Evolutionary conservation across 2,329 filamentous ascomycete genomes (phyloP).

Genomic region (Phymatotrichopsis omnivora): DNA sequence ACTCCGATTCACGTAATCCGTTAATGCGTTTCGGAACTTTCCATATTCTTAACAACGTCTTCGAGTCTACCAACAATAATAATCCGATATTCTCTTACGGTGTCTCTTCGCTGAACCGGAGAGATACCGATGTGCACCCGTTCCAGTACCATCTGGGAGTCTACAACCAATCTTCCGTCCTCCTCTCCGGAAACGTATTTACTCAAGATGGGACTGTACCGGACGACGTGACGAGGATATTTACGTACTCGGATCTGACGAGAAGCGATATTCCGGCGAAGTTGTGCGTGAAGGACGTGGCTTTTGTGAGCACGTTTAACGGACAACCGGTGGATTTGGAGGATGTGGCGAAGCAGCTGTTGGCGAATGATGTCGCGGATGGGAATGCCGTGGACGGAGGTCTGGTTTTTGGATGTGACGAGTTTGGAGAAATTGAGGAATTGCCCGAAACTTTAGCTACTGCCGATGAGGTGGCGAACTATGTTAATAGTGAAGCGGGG

Average conservation of each 20-base stretch:
- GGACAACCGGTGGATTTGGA: constrained; percentile 32
- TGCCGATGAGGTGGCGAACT: no score
- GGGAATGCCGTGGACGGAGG: no score
- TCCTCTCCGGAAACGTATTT: constrained; percentile 24
- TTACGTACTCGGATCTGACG: constrained; percentile 24
- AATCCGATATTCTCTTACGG: constrained; percentile 14
- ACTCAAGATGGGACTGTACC: constrained; percentile 19
- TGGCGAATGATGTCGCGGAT: no score
- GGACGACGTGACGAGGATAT: constrained; percentile 19
- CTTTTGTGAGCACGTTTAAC: no score
- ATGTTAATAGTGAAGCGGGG: no score
- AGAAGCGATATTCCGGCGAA: constrained; percentile 5
- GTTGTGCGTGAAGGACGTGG: constrained; percentile 6
- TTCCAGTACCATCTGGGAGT: constrained; percentile 26
- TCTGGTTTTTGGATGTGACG: no score
- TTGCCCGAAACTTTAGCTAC: no score
- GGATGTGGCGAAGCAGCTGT: constrained; percentile 12
- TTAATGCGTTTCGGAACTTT: constrained; percentile 26
- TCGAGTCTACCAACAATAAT: constrained; percentile 23
- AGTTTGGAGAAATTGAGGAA: no score
- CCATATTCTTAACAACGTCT: constrained; percentile 25
- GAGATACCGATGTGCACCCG: constrained; percentile 14
- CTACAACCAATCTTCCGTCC: constrained; percentile 23
- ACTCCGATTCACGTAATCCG: constrained; percentile 24
- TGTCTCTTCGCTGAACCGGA: constrained; percentile 1